Conservation (phyloP, 345 rosid species). For the Limnanthes douglasii region DNA sequence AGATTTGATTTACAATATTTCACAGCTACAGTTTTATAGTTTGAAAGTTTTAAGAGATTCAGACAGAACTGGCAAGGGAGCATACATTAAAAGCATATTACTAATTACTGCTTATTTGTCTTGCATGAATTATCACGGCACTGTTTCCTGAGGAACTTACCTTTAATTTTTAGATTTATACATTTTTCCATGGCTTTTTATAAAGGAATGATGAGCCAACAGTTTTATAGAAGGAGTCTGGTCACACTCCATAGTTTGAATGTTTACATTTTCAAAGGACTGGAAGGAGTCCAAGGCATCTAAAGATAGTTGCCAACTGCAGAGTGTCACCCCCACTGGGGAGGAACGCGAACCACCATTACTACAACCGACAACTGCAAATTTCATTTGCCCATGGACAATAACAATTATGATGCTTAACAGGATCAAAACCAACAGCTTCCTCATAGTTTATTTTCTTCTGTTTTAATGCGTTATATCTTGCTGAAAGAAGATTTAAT, state of each 20-base stretch:
- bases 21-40: too few species aligned
- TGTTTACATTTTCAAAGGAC: constrained; percentile 43
- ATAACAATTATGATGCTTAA: constrained; percentile 73
- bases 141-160: too few species aligned
- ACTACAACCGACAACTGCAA: constrained; percentile 89
- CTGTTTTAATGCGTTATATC: not conserved
- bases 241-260: constrained; percentile 63
- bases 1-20: too few species aligned
- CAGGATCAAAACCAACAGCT: constrained; percentile 73
- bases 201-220: constrained; percentile 42
- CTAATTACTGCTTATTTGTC: too few species aligned
- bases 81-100: too few species aligned
- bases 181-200: constrained; percentile 49
- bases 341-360: constrained; percentile 35
- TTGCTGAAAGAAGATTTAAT: constrained; percentile 1
- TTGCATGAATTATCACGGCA: too few species aligned
- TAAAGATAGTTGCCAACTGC: constrained; percentile 92
- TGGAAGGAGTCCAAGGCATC: constrained; percentile 79
- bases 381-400: constrained; percentile 99
- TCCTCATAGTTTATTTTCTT: constrained; percentile 53
- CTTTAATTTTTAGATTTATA: too few species aligned
- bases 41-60: too few species aligned
- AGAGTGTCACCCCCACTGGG: constrained; percentile 39
- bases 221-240: constrained; percentile 54
- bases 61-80: too few species aligned